Evolutionary conservation across 2,329 filamentous ascomycete species (phyloP).

Genomic region (Magnaporthales sp.): DNA sequence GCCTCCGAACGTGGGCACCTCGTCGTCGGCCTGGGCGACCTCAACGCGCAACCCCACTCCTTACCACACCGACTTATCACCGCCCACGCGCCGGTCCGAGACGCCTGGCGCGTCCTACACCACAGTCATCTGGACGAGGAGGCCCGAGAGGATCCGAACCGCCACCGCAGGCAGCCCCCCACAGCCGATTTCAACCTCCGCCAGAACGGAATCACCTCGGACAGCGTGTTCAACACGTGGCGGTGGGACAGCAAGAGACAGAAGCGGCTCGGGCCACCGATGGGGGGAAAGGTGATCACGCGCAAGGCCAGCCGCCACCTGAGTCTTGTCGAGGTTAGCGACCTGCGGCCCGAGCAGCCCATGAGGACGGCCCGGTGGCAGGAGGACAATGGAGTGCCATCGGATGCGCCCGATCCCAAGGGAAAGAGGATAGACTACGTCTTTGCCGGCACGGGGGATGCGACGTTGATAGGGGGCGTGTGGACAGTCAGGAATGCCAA

Average conservation of each 20-base stretch:
- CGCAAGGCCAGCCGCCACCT: slow-evolving; percentile 1
- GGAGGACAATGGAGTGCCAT: slow-evolving; percentile 25
- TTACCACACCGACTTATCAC: slow-evolving; percentile 78
- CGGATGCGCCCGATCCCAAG: slow-evolving; percentile 56
- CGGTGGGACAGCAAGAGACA: slow-evolving; percentile 69
- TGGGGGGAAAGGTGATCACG: slow-evolving; percentile 6
- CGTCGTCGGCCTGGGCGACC: slow-evolving; percentile 82
- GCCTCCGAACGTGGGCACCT: slow-evolving; percentile 75
- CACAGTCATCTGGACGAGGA: slow-evolving; percentile 58
- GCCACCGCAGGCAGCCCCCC: slow-evolving; percentile 41
- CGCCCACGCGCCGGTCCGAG: slow-evolving; percentile 67
- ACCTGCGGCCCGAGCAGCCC: slow-evolving; percentile 4
- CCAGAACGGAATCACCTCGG: slow-evolving; percentile 81
- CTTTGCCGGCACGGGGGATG: slow-evolving; percentile 54
- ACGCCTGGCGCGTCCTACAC: slow-evolving; percentile 78
- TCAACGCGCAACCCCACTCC: slow-evolving; percentile 90
- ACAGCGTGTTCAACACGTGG: slow-evolving; percentile 86
- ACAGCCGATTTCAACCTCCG: slow-evolving; percentile 68
- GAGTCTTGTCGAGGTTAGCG: slow-evolving; percentile 6
- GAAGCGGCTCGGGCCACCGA: slow-evolving; percentile 49
- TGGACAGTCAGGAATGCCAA: slow-evolving; percentile 66
- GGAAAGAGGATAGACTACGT: slow-evolving; percentile 95
- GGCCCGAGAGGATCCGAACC: background rate
- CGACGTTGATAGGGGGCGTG: slow-evolving; percentile 19
- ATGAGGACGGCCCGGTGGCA: background rate